Conservation (phyloP, 1,284 basidiomycete genomes). For the Rhodotorula sp. region DNA sequence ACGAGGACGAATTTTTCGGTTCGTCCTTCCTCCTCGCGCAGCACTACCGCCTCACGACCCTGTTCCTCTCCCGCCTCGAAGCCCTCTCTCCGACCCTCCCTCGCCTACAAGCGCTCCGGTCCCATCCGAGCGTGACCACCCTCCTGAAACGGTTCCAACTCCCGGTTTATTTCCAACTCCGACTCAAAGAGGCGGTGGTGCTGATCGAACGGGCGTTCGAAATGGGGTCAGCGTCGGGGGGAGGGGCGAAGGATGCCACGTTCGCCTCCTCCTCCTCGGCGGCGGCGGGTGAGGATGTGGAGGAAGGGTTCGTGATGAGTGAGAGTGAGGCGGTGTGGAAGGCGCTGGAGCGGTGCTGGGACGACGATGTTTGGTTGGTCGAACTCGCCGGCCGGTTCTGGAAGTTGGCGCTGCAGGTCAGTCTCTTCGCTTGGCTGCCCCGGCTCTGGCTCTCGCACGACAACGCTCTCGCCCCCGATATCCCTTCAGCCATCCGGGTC, state of each 20-base stretch:
- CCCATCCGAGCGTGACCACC: slow-evolving; percentile 65
- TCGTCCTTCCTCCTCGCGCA: too few species aligned
- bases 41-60: slow-evolving; percentile 80
- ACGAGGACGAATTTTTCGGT: not conserved
- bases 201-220: slow-evolving; percentile 63
- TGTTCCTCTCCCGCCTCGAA: slow-evolving; percentile 82
- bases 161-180: slow-evolving; percentile 92
- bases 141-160: slow-evolving; percentile 92
- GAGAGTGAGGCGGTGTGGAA: slow-evolving; percentile 71
- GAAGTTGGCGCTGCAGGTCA: slow-evolving; percentile 79
- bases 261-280: not conserved
- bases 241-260: slow-evolving; percentile 18
- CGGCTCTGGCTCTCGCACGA: too few species aligned
- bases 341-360: slow-evolving; percentile 78
- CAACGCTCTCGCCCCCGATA: too few species aligned
- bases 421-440: slow-evolving; percentile 28
- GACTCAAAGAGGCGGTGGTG: slow-evolving; percentile 91
- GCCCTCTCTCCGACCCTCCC: slow-evolving; percentile 72
- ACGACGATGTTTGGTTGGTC: slow-evolving; percentile 74
- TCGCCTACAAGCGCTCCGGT: slow-evolving; percentile 68
- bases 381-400: slow-evolving; percentile 80
- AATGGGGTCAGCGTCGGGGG: slow-evolving; percentile 20
- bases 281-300: slow-evolving; percentile 21
- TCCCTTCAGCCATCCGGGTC: too few species aligned
- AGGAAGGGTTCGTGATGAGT: slow-evolving; percentile 49